Evolutionary conservation across 345 rosid species (phyloP).

Genomic region (Hibiscus mutabilis): DNA sequence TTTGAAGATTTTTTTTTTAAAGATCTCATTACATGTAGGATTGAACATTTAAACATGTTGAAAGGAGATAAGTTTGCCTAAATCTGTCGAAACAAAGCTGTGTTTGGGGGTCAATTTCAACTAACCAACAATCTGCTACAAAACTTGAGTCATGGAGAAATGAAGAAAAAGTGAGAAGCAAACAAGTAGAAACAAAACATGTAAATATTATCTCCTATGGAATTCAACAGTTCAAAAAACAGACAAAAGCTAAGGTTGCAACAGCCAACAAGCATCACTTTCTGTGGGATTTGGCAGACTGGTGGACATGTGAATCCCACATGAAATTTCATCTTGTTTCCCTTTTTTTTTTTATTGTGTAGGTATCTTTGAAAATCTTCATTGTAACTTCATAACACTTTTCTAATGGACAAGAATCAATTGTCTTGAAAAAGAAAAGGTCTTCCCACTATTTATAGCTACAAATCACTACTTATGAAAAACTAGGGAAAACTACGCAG

Average conservation of each 20-base stretch:
- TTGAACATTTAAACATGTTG: not conserved
- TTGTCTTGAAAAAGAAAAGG: too few relatives aligned
- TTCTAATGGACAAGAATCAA: too few relatives aligned
- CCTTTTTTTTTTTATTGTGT: too few relatives aligned
- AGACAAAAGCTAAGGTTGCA: slow-evolving; percentile 24
- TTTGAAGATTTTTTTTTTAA: not conserved
- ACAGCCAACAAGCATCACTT: slow-evolving; percentile 10
- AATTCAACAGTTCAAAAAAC: slow-evolving; percentile 1
- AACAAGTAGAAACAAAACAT: not conserved
- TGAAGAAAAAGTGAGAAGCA: not conserved
- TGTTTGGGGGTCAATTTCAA: slow-evolving; percentile 17
- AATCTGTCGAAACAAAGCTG: slow-evolving; percentile 6
- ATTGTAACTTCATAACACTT: too few relatives aligned
- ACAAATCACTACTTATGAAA: too few relatives aligned
- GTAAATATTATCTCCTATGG: not conserved
- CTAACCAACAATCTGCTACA: slow-evolving; percentile 34
- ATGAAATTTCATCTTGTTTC: not conserved
- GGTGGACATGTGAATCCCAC: slow-evolving; percentile 35
- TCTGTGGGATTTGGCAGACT: slow-evolving; percentile 7
- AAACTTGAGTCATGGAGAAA: slow-evolving; percentile 12
- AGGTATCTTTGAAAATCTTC: too few relatives aligned
- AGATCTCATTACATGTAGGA: not conserved
- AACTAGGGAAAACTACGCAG: too few relatives aligned
- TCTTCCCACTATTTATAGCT: too few relatives aligned
- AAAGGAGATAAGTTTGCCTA: slow-evolving; percentile 14